phyloP scores from a whole-genome alignment of 805 yeast genomes.

The Torulaspora maleeae region DNA sequence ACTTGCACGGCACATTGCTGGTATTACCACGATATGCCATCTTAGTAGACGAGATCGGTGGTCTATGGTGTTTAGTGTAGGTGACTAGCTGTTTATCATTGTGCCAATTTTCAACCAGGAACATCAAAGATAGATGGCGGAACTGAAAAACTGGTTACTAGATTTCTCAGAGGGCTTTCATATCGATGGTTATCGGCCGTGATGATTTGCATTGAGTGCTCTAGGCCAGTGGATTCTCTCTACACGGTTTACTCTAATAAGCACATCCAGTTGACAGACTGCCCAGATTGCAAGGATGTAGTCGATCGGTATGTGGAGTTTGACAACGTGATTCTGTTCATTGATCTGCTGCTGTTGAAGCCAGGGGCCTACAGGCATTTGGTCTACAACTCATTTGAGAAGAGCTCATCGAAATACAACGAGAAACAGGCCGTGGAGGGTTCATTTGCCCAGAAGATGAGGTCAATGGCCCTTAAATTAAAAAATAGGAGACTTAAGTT shows the following conservation, averaged over 20 bases:
- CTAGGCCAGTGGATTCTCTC: slow-evolving; percentile 56
- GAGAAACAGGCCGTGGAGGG: slow-evolving; percentile 10
- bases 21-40: slow-evolving; percentile 11
- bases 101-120: not conserved
- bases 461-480: slow-evolving; percentile 8
- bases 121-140: not conserved
- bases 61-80: not conserved
- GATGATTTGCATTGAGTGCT: slow-evolving; percentile 91
- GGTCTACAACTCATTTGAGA: slow-evolving; percentile 60
- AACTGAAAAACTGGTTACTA: not conserved
- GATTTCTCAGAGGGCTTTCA: not conserved
- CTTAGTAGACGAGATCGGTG: not conserved
- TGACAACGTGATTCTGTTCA: slow-evolving; percentile 76
- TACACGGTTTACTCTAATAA: slow-evolving; percentile 70
- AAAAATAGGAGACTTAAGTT: slow-evolving; percentile 22
- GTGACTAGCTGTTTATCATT: not conserved
- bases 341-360: slow-evolving; percentile 77
- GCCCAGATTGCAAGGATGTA: slow-evolving; percentile 62
- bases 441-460: not conserved
- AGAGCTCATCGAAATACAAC: slow-evolving; percentile 16
- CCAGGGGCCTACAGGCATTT: slow-evolving; percentile 87
- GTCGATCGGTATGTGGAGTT: slow-evolving; percentile 91
- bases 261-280: slow-evolving; percentile 74
- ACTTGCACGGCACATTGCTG: slow-evolving; percentile 40
- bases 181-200: not conserved